Evolutionary conservation across 257 asterid species (phyloP), one percentile per base, ranked within the genome.

Genomic region (Ilex aquifolium): DNA sequence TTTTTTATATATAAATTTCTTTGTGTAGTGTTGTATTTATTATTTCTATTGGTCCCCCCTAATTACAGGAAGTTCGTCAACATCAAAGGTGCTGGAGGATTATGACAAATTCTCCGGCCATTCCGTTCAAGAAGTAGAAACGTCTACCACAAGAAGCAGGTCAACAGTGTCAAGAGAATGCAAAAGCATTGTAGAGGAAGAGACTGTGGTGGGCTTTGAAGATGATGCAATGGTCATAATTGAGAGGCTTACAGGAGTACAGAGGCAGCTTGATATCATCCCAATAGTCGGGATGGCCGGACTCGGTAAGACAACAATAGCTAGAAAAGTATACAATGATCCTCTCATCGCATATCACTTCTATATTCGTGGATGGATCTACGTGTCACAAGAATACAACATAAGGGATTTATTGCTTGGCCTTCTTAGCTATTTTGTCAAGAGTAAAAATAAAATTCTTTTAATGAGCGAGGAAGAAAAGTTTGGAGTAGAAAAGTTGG

Each of bases 241-340:
- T 54, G 50, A 8, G 11, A 31, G 27, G 4, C 77, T 75, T 11
- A 27, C 2, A 0, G 16, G 60, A 4, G 59, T 53, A 55, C 17
- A 57, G 21, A 0, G 6, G 30, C 0, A 44, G 1, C 54, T 69
- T 5, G 76, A 72, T 39, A 42, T 56, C 10, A 31, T 72, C 13
- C 61, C 79, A 14, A 62, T 82, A 2, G 74, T 51, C 13, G 80
- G 81, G 11, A 76, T 76, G 84, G 44, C 79, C 2, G 82, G 84
- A 50, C 65, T 76, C 8, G 82, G 83, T 51, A 70, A 78, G 74
- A 70, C 75, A 30, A 74, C 83, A 29, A 29, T 78, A n/a, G 80
- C 83, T 14, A 69, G 64, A 42, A 71, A 67, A 42, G 7, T 77
- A 16, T 77, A 59, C 60, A 44, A 56, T 53, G 64, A 70, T 56